A percentile compares a stretch with the other conserved stretches of the same genome.
Conservation (phyloP, 1,139 yeast genomes). For the Hansenula sp. region DNA sequence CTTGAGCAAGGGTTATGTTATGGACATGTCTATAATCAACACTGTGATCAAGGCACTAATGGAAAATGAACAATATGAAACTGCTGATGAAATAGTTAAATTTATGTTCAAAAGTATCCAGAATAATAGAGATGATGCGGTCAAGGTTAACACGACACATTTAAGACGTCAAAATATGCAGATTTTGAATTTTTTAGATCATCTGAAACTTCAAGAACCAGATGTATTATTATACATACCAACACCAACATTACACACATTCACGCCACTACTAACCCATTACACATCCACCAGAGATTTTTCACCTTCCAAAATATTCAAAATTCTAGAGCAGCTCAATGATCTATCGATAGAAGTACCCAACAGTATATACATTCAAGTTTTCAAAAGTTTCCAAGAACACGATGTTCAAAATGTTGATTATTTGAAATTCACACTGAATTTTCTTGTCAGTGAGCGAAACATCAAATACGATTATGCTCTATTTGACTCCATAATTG, state of each 20-base stretch:
- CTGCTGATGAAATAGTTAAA: background rate
- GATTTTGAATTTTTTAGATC: background rate
- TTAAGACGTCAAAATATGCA: background rate
- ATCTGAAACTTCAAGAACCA: background rate
- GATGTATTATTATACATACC: background rate
- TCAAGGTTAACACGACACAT: background rate
- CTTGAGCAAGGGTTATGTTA: background rate
- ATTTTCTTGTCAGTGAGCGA: background rate
- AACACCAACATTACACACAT: background rate
- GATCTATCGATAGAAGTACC: background rate
- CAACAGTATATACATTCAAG: background rate
- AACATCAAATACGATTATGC: background rate
- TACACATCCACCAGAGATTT: background rate
- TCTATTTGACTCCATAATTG: background rate
- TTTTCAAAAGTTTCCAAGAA: background rate
- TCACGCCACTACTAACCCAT: background rate
- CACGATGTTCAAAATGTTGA: background rate
- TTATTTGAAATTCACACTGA: background rate
- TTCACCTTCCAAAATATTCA: background rate
- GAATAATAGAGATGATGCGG: background rate
- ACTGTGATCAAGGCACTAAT: background rate
- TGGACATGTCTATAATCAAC: background rate
- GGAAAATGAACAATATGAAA: background rate
- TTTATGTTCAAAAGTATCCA: background rate
- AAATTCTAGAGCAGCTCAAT: background rate